Percentiles rank a stretch among this genome's conserved stretches.
phyloP scores from a whole-genome alignment of 768 basidiomycete genomes.

The Boletus rufocinnamomeus region DNA sequence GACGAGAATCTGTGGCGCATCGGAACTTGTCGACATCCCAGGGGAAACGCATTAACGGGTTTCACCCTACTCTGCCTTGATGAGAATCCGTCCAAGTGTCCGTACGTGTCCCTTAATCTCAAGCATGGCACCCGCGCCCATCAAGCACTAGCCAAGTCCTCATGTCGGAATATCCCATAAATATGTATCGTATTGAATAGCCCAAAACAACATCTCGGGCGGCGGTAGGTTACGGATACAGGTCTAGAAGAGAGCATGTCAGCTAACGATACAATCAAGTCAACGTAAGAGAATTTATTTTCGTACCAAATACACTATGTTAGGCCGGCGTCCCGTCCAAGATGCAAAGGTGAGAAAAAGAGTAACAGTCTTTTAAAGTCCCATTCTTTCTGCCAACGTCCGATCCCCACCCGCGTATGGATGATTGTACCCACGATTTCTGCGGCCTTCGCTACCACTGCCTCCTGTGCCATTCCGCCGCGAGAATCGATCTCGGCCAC shows the following conservation, averaged over 20 bases:
- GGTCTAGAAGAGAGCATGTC: conserved; percentile 26
- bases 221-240: conserved; percentile 38
- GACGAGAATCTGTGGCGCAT: conserved; percentile 13
- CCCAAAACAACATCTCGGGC: conserved; percentile 22
- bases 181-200: conserved; percentile 27
- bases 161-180: conserved; percentile 25
- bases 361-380: conserved; percentile 50
- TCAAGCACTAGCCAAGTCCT: background rate
- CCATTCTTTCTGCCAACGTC: conserved; percentile 86
- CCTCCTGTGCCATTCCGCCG: conserved; percentile 47
- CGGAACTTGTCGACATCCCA: background rate
- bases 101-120: background rate
- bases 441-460: conserved; percentile 39
- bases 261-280: conserved; percentile 34
- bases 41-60: background rate
- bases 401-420: conserved; percentile 53
- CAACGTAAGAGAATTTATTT: conserved; percentile 10
- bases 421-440: conserved; percentile 41
- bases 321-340: conserved; percentile 24
- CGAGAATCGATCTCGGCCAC: conserved; percentile 41
- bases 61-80: background rate
- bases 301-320: conserved; percentile 43
- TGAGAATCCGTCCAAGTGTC: background rate
- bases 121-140: background rate
- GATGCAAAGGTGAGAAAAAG: conserved; percentile 18